Evolutionary conservation across 108 stramenopile species (phyloP).

Genomic region (Cyclotella atomus): DNA sequence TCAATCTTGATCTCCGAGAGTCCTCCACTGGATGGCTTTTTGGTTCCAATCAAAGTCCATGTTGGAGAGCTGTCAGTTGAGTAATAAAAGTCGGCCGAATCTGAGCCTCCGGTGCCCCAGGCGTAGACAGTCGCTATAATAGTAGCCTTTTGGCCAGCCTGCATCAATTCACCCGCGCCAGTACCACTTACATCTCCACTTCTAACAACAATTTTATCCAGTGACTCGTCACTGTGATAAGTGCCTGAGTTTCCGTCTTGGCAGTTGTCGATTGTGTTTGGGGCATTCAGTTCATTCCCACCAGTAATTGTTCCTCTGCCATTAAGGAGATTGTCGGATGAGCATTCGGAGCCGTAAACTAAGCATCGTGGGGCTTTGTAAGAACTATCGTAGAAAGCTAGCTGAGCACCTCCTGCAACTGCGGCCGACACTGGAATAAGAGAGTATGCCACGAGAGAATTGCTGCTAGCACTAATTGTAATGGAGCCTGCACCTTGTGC

Average conservation of each 20-base stretch:
- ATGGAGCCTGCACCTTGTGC: neutral
- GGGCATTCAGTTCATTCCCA: slow-evolving; percentile 13
- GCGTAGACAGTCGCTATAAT: slow-evolving; percentile 24
- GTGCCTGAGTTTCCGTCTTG: slow-evolving; percentile 11
- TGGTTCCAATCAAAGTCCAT: slow-evolving; percentile 19
- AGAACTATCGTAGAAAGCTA: neutral
- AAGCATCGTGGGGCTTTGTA: slow-evolving; percentile 5
- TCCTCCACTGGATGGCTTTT: neutral
- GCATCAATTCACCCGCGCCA: neutral
- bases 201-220: slow-evolving; percentile 28
- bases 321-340: slow-evolving; percentile 11
- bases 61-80: neutral
- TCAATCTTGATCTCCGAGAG: neutral
- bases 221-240: slow-evolving; percentile 13
- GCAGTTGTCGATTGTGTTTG: slow-evolving; percentile 19
- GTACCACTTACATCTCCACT: neutral
- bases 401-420: neutral
- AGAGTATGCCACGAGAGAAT: neutral
- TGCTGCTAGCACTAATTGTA: neutral
- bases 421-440: neutral
- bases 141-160: neutral
- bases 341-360: neutral
- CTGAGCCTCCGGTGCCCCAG: neutral
- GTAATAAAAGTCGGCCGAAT: slow-evolving; percentile 27
- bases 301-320: neutral